Conservation (phyloP, 1,284 basidiomycete species). For the Puccinia novopanici region DNA sequence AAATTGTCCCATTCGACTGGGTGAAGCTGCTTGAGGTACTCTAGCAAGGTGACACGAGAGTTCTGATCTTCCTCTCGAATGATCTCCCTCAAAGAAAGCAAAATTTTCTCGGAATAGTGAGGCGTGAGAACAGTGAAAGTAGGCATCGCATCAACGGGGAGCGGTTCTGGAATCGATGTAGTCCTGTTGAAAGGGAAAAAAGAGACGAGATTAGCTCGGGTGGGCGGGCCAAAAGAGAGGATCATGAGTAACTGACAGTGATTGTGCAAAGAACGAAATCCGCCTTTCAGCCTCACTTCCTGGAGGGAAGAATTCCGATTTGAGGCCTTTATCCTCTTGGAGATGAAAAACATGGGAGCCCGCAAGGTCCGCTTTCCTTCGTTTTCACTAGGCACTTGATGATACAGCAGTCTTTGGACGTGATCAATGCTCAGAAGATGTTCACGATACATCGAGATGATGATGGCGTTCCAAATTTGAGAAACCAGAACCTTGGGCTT, state of each 20-base stretch:
- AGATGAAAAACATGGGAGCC: constrained; percentile 91
- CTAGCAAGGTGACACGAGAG: constrained; percentile 87
- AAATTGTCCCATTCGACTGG: constrained; percentile 99
- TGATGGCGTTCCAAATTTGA: constrained; percentile 96
- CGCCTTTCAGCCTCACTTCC: constrained; percentile 90
- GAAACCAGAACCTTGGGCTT: constrained; percentile 97
- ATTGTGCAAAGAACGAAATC: constrained; percentile 95
- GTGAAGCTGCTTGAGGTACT: constrained; percentile 97
- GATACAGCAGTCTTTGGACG: constrained; percentile 64
- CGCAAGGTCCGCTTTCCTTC: constrained; percentile 83
- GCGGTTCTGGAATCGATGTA: constrained; percentile 80
- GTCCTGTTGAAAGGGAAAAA: constrained; percentile 73
- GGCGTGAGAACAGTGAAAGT: constrained; percentile 94
- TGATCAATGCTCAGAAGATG: constrained; percentile 67
- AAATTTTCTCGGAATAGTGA: constrained; percentile 94
- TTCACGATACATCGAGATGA: constrained; percentile 99
- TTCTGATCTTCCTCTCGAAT: constrained; percentile 95
- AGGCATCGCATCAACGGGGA: constrained; percentile 93
- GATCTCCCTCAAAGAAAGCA: constrained; percentile 88
- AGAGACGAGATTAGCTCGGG: constrained; percentile 63
- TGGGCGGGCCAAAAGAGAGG: not conserved
- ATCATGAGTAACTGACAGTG: constrained; percentile 62
- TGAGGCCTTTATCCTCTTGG: constrained; percentile 80
- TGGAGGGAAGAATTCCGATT: constrained; percentile 87
- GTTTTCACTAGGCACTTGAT: constrained; percentile 80